Conservation (phyloP, 164 flowering plant species). For the Vitis rupestris region DNA sequence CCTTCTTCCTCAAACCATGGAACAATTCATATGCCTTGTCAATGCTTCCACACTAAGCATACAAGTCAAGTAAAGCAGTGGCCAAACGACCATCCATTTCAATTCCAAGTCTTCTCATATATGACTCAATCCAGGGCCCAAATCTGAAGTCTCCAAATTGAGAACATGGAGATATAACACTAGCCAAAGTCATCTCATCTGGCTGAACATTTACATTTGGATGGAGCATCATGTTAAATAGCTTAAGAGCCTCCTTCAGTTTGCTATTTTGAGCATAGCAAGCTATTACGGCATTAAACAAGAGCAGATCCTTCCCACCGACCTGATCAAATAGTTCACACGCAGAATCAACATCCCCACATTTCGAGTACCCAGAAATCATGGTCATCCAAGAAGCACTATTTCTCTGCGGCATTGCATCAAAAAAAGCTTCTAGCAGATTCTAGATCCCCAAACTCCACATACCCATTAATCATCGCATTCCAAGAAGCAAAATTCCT, state of each 20-base stretch:
- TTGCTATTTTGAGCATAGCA: conserved; percentile 37
- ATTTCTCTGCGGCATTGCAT: conserved; percentile 29
- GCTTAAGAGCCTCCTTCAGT: conserved; percentile 37
- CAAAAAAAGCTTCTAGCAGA: conserved; percentile 26
- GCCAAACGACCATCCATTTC: conserved; percentile 30
- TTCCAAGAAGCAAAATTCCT: conserved; percentile 46
- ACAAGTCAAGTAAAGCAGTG: conserved; percentile 35
- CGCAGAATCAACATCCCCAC: conserved; percentile 29
- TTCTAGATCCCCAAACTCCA: conserved; percentile 46
- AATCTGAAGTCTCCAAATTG: conserved; percentile 30
- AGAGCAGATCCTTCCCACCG: conserved; percentile 18
- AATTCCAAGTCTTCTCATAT: conserved; percentile 19
- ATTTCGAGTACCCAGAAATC: conserved; percentile 38
- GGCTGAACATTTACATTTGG: conserved; percentile 29
- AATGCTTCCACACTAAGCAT: conserved; percentile 33
- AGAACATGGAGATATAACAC: conserved; percentile 40
- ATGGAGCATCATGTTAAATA: conserved; percentile 31
- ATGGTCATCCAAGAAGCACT: conserved; percentile 30
- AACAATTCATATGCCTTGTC: conserved; percentile 32
- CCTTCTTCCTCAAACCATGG: conserved; percentile 21
- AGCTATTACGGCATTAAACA: conserved; percentile 35
- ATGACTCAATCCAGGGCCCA: conserved; percentile 29
- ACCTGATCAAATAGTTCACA: conserved; percentile 25
- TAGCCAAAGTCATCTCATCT: conserved; percentile 37
- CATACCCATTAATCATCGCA: conserved; percentile 50